These are phyloP conservation scores for Talaromyces sp. DNA, from an alignment of 2,329 filamentous ascomycete genomes.

Conservation along the genomic window DNA sequence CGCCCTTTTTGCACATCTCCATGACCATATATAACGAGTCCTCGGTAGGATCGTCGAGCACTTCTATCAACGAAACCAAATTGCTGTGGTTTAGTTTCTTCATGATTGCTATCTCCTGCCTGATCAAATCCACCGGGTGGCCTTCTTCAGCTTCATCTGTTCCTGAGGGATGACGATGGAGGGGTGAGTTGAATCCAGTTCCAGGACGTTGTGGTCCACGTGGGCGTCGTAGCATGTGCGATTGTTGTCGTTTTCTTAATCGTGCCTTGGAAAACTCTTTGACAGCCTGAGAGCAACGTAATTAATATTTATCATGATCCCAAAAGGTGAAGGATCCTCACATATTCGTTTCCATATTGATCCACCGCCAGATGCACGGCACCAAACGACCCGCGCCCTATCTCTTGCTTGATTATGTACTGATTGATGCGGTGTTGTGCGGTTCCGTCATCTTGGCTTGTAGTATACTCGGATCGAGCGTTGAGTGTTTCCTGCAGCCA, in stretches of 20 bases:
- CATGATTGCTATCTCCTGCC: constrained; percentile 97
- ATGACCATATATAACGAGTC: constrained; percentile 98
- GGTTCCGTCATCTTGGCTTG: constrained; percentile 75
- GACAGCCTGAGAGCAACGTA: constrained; percentile 63
- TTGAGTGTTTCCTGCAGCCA: constrained; percentile 76
- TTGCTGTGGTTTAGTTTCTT: constrained; percentile 96
- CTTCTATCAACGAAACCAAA: constrained; percentile 88
- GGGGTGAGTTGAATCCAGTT: constrained; percentile 60
- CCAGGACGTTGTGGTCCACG: constrained; percentile 54
- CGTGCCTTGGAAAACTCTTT: constrained; percentile 97
- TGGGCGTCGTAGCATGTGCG: constrained; percentile 72
- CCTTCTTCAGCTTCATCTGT: constrained; percentile 55
- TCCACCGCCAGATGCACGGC: constrained; percentile 87
- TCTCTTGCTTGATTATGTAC: constrained; percentile 90
- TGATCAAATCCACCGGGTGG: constrained; percentile 79
- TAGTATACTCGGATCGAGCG: constrained; percentile 81
- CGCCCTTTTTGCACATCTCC: constrained; percentile 98
- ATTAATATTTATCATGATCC: not conserved
- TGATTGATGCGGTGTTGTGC: constrained; percentile 89
- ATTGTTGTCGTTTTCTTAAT: constrained; percentile 84
- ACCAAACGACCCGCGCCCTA: constrained; percentile 93
- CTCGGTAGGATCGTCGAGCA: constrained; percentile 90
- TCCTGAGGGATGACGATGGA: constrained; percentile 58
- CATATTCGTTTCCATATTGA: constrained; percentile 89
- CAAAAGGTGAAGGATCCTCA: constrained; percentile 47